Base-by-base conservation (phyloP, 2,329 filamentous ascomycete species). In the Talaromyces sp. region DNA sequence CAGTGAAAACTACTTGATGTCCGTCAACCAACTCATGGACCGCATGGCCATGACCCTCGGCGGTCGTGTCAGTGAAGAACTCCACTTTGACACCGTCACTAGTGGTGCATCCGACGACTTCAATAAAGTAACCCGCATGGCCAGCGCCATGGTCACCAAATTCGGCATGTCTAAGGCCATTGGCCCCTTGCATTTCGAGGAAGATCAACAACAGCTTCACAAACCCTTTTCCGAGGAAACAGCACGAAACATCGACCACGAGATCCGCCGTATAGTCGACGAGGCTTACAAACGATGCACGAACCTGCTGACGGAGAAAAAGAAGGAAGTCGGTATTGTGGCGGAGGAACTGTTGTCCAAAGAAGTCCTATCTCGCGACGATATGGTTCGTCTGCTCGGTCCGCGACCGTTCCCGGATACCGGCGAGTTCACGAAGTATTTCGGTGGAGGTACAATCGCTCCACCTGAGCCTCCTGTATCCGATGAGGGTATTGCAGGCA, bases 31-130 rank as follows among this genome's bases (percentile, higher is more conserved):
- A 80, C 84, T 99, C 48, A 97, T 98, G 92, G 95, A 99, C 78
- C 93, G 95, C 71, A 99, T 99, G 95, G 95, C 95, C 69, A 99
- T 99, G 95, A 97, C 94, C 2, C 88, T 99, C 63, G 95, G 93
- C 71, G 95, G 95, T 1, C 92, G 95, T 69, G 91, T 99, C 27
- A 95, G 90, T 22, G 95, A 99, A 80, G 95, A 99, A 79, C 82
- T 99, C 8, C 94, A 99, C 81, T 99, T 99, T 79, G 90, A 95
- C 39, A 96, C 93, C 0, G 95, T 99, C 22, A 99, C 95, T 1
- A 95, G 91, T 56, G 95, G 95, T 65, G 95, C 94, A 22, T 93
- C 89, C 62, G 95, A 98, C 77, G 95, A 99, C 77, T 99, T 99
- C 86, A 94, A 95, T 80, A 99, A 99, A 82, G 95, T 98, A 47